Evolutionary conservation across 2,329 filamentous ascomycete species (phyloP), one percentile per base, ranked within the genome.

Genomic region (Fusarium tjaetaba): DNA sequence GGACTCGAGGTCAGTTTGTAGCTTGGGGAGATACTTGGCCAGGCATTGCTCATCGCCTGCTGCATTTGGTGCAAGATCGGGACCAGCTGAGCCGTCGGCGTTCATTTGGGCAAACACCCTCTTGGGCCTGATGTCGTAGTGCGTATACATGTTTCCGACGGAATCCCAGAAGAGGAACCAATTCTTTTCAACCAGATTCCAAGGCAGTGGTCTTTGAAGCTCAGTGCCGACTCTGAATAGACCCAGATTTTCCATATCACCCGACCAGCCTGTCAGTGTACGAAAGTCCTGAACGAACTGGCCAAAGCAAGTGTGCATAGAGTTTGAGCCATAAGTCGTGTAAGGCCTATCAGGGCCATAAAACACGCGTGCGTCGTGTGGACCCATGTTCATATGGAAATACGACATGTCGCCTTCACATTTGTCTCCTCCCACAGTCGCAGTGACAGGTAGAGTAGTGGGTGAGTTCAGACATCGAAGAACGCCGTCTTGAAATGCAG

Each of bases 111-210:
- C 84, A 72, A 89, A 90, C 1, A 81, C 81, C 1, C 89, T 86
- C 24, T 80, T 80, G 0, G 88, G 88, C 1, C 76, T 72, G 5
- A 89, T 76, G 70, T 90, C 88, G 76, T 89, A 85, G 76, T 91
- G 88, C 2, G 84, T 82, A 75, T 89, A 89, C 56, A 84, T 79
- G 26, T 82, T 76, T 10, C 83, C 84, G 1, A 81, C 65, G 0
- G 68, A 65, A 69, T 90, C 88, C 89, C 89, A 91, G 80, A 91
- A 91, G 5, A 88, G 68, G 71, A 91, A 91, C 83, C 85, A 91
- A 74, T 91, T 91, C 84, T 91, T 91, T 80, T 91, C 89, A 32
- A 90, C 74, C 1, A 73, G 41, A 6, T 77, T 75, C 73, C 81
- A 86, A 0, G 86, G 84, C 4, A 73, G 65, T 0, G 88, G 88